These are phyloP conservation scores for Solanum chmielewskii DNA, from an alignment of 257 asterid genomes.

Conservation along the genomic window DNA sequence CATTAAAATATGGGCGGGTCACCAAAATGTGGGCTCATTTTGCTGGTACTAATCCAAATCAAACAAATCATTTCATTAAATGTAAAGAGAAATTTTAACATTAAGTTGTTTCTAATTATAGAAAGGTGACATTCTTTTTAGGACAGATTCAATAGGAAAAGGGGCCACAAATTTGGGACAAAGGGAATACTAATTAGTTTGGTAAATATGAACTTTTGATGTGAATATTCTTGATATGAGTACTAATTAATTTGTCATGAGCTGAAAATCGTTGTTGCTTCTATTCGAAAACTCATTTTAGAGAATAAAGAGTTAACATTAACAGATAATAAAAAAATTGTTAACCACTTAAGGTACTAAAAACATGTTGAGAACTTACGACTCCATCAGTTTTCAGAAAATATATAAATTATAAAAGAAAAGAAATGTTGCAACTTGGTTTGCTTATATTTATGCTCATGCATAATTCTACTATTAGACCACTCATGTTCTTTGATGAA, in stretches of 20 bases:
- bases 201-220: background rate
- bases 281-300: background rate
- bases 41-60: background rate
- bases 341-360: background rate
- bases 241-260: background rate
- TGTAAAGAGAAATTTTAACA: background rate
- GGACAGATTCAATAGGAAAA: background rate
- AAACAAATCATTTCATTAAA: background rate
- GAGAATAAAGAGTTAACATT: background rate
- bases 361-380: background rate
- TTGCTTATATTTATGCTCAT: background rate
- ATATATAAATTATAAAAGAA: background rate
- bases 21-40: no score
- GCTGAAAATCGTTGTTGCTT: background rate
- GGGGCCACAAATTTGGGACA: background rate
- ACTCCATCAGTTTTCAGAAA: background rate
- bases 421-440: background rate
- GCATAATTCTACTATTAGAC: background rate
- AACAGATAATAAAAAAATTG: background rate
- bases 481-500: background rate
- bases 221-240: background rate
- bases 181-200: background rate
- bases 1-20: no score
- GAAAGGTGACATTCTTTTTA: background rate
- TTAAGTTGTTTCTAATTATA: background rate